Evolutionary conservation across 768 basidiomycete species (phyloP), one percentile per base, ranked within the genome.

Genomic region (Psilocybe sp.): DNA sequence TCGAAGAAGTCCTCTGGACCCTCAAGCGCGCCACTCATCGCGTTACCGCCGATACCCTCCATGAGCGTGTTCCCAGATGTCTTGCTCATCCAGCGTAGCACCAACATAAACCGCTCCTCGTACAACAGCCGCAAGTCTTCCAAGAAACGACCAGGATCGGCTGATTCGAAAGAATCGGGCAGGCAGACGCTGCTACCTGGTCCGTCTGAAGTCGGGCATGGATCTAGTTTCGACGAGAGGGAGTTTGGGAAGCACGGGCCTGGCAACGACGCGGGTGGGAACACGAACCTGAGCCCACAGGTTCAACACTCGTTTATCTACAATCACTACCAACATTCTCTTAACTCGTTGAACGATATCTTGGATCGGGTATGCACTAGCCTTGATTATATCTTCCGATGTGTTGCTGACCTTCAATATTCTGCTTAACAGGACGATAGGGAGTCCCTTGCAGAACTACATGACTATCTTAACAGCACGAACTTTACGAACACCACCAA

Each of bases 321-420:
- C 66, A 71, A 79, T 55, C 87, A 91, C 53, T 91, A 89, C 59
- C 84, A 89, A 50, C 81, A 87, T 53, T 92, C 90, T 20, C 67
- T 92, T 55, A 85, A 85, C 53, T 91, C 90, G n/a, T 69, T 92
- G 49, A 73, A 79, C 50, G 87, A 89, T 60, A 90, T 92, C 52
- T 72, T 92, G 33, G 87, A 91, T 62, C 72, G 85, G 58, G 89
- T 92, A 64, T 48, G 84, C 31, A 47, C n/a, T 45, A 13, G 28
- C 8, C 42, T 38, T 38, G 41, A n/a, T 39, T 41, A 18, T 34
- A 13, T 49, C 18, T 46, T 40, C 19, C 20, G 32, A 28, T 28
- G 23, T 28, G 7, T 28, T 28, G 20, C 23, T 32, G 5, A 35
- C 20, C 15, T 32, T 38, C n/a, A 31, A 28, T 54, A 49, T 40